phyloP scores from a whole-genome alignment of 495 filamentous ascomycete species.

The Neurospora sublineolata region DNA sequence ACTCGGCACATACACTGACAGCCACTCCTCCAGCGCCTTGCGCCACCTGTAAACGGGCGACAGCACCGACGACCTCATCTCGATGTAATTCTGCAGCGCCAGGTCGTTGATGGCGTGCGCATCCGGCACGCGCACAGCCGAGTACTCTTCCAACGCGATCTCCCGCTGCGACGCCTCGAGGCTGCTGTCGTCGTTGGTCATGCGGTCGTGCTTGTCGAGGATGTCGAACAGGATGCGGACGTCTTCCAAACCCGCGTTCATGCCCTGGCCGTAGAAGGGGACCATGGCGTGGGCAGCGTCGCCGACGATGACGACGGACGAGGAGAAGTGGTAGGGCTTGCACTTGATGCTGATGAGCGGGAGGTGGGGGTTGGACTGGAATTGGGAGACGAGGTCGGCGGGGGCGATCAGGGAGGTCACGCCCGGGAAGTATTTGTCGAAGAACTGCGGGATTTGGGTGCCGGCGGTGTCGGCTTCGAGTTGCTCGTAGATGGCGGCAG shows the following conservation, averaged over 20 bases:
- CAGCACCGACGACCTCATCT: constrained; percentile 79
- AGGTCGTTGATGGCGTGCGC: constrained; percentile 87
- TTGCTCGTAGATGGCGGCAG: constrained; percentile 43
- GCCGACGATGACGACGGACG: constrained; percentile 74
- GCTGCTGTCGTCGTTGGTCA: constrained; percentile 17
- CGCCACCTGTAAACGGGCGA: constrained; percentile 62
- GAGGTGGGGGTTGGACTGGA: constrained; percentile 69
- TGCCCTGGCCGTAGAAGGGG: constrained; percentile 84
- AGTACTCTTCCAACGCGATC: constrained; percentile 63
- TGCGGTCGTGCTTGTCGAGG: constrained; percentile 49
- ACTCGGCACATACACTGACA: constrained; percentile 61
- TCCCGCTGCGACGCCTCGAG: constrained; percentile 27
- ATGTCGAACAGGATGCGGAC: constrained; percentile 67
- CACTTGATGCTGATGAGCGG: constrained; percentile 90
- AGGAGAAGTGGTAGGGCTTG: constrained; percentile 67
- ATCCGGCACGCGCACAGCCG: constrained; percentile 57
- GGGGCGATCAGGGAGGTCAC: constrained; percentile 72
- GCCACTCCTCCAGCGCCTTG: constrained; percentile 76
- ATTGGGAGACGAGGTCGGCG: constrained; percentile 56
- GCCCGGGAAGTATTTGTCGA: constrained; percentile 70
- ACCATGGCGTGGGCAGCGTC: constrained; percentile 98
- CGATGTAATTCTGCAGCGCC: constrained; percentile 79
- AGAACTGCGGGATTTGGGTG: constrained; percentile 51
- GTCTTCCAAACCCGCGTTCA: constrained; percentile 81
- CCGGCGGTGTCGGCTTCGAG: constrained; percentile 43